phyloP scores from a whole-genome alignment of 495 filamentous ascomycete species.

The Xylaria intraflava region DNA sequence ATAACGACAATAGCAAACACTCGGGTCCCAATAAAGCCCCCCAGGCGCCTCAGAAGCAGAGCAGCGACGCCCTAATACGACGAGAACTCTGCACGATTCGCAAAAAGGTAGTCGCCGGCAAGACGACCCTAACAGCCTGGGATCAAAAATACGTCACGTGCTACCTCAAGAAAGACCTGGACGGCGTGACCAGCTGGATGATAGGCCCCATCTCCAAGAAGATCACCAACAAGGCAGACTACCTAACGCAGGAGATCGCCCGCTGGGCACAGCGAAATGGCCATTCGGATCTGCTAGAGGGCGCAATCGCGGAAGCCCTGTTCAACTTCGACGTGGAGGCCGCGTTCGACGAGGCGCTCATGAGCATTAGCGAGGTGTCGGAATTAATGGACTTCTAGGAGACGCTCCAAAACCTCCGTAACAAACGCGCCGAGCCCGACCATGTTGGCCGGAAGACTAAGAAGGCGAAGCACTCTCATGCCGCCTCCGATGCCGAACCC shows the following conservation, averaged over 20 bases:
- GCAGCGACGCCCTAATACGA: background rate
- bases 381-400: constrained; percentile 31
- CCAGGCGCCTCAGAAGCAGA: background rate
- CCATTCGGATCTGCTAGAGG: background rate
- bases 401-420: constrained; percentile 12
- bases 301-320: constrained; percentile 3
- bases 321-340: background rate
- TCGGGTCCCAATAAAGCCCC: no score
- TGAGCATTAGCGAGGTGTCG: background rate
- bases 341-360: background rate
- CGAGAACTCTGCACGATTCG: background rate
- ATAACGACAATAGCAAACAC: background rate
- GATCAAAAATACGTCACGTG: background rate
- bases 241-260: background rate
- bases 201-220: background rate
- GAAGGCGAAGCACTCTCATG: no score
- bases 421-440: constrained; percentile 32
- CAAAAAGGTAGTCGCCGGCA: background rate
- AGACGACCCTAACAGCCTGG: background rate
- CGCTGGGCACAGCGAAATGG: background rate
- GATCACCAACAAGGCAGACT: background rate
- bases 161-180: background rate
- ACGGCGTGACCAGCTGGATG: background rate
- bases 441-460: no score
- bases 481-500: background rate